Evolutionary conservation across 164 flowering plant genomes (phyloP).

Genomic region (Berberis thunbergii): DNA sequence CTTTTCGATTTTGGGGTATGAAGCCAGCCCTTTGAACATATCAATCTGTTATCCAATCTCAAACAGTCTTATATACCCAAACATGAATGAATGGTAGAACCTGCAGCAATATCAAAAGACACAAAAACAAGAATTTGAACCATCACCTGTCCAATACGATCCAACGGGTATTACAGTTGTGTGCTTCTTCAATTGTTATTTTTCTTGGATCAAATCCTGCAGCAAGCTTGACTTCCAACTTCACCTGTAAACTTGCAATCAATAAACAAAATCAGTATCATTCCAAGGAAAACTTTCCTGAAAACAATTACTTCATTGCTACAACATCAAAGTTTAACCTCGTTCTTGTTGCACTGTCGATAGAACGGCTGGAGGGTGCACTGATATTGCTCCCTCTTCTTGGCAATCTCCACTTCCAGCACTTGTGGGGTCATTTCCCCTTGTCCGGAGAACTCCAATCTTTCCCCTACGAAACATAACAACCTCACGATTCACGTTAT

Average conservation of each 20-base stretch:
- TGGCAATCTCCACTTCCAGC: constrained; percentile 32
- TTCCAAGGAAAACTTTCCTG: not conserved
- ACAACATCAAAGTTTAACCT: constrained; percentile 13
- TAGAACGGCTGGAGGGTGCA: constrained; percentile 33
- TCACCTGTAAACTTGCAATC: constrained; percentile 24
- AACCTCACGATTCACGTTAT: not conserved
- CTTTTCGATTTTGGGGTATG: no score
- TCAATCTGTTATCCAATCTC: not conserved
- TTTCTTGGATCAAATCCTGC: constrained; percentile 31
- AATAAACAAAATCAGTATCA: not conserved
- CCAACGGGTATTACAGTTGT: constrained; percentile 31
- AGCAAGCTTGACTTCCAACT: constrained; percentile 39
- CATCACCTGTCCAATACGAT: constrained; percentile 37
- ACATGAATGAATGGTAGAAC: not conserved
- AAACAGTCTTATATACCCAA: not conserved
- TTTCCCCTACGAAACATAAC: constrained; percentile 27
- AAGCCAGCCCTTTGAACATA: no score
- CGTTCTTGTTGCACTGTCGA: constrained; percentile 32
- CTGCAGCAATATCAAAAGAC: not conserved
- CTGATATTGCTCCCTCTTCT: constrained; percentile 32
- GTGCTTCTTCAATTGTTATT: constrained; percentile 35
- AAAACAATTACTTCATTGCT: not conserved
- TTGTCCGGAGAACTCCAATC: constrained; percentile 28
- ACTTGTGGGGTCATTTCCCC: constrained; percentile 23
- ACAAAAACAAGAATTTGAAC: not conserved